Conservation (phyloP, 1,139 yeast genomes). For the Eremothecium sinecaudum region DNA sequence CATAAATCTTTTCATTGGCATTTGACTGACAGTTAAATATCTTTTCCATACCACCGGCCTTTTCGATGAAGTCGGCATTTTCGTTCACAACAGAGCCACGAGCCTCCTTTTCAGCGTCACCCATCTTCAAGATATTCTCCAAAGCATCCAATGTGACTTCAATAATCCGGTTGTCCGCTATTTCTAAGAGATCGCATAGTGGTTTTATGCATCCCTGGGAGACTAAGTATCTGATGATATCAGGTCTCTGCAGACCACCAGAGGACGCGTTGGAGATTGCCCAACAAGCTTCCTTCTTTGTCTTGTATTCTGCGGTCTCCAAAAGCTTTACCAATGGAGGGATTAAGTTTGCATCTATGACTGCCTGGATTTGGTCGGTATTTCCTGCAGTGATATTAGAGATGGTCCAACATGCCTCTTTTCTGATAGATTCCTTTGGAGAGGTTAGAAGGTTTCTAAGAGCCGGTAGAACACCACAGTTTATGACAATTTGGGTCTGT, state of each 20-base stretch:
- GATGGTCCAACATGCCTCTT: constrained; percentile 98
- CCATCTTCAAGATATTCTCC: constrained; percentile 87
- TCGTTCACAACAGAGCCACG: constrained; percentile 63
- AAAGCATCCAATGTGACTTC: constrained; percentile 94
- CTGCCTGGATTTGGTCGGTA: constrained; percentile 91
- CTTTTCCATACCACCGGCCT: constrained; percentile 98
- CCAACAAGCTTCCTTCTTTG: constrained; percentile 99
- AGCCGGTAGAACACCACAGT: constrained; percentile 85
- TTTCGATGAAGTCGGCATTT: constrained; percentile 86
- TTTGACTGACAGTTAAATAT: constrained; percentile 88
- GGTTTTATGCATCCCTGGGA: constrained; percentile 96
- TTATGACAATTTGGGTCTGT: constrained; percentile 92
- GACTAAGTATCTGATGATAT: constrained; percentile 85
- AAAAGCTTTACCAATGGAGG: constrained; percentile 86
- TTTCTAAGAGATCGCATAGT: constrained; percentile 78
- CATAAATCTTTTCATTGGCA: constrained; percentile 83
- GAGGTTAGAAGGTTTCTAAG: constrained; percentile 72
- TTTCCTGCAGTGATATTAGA: constrained; percentile 98
- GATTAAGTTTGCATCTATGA: constrained; percentile 84
- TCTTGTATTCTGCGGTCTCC: constrained; percentile 79
- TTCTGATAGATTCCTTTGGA: constrained; percentile 83
- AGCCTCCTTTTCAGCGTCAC: constrained; percentile 83
- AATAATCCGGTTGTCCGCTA: constrained; percentile 84
- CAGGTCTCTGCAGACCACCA: constrained; percentile 88
- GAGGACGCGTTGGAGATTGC: constrained; percentile 96